Base-by-base conservation (phyloP, 2,329 filamentous ascomycete genomes). In the Mollisia scopiformis region DNA sequence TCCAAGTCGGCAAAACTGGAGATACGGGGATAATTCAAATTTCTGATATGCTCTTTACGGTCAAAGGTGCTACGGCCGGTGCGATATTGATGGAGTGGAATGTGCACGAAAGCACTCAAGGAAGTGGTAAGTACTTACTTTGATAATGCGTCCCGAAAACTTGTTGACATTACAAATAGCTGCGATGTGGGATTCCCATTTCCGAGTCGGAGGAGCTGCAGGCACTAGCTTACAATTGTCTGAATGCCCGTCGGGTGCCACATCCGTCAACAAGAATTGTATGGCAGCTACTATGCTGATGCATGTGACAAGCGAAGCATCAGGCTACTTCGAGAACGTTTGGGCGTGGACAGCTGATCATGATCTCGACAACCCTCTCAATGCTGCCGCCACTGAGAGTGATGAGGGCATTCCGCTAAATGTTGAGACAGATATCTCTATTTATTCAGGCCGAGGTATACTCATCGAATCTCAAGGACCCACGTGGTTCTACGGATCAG, bases 401-500 rank as follows among this genome's bases (percentile, higher is more conserved):
- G n/a, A n/a, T n/a, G n/a, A n/a, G n/a, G n/a, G n/a, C n/a, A n/a
- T n/a, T n/a, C n/a, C n/a, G n/a, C n/a, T n/a, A n/a, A n/a, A n/a
- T n/a, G n/a, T n/a, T n/a, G n/a, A n/a, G n/a, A n/a, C n/a, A n/a
- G n/a, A 55, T 10, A 43, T 55, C n/a, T 21, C 28, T n/a, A 55
- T 55, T 16, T 55, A 55, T 23, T 19, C 35, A 19, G 35, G 19
- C 4, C 41, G 52, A 43, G 31, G 52, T 27, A n/a, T 67, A 65
- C 75, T 84, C 10, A 77, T 82, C 55, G 80, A 84, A 64, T 79
- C 76, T 11, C 72, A 76, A 57, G 76, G 76, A 5, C 70, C 68
- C 1, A 77, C 79, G 28, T 90, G 87, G 88, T 74, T 90, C 23
- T 85, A 83, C 52, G 88, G 86, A 8, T 88, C 87, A 0, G 80